A percentile compares a stretch with the other conserved stretches of the same genome.
Evolutionary conservation across 352 stramenopile genomes (phyloP).

Genomic region (Blastocystis sp.): DNA sequence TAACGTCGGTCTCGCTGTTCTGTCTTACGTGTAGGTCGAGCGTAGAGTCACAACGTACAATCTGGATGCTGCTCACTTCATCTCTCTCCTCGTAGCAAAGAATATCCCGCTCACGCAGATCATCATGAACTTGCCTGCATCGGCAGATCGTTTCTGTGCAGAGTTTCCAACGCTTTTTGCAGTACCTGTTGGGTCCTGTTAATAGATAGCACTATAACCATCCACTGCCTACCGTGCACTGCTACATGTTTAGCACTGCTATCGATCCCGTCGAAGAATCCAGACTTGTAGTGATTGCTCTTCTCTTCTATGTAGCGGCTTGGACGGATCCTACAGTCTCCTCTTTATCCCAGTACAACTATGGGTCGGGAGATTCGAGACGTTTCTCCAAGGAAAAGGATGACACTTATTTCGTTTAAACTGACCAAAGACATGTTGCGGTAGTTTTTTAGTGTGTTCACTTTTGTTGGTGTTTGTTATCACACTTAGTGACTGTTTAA

Average conservation of each 20-base stretch:
- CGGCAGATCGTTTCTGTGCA: conserved; percentile 72
- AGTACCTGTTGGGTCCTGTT: not conserved
- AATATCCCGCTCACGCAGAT: conserved; percentile 75
- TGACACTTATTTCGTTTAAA: conserved; percentile 80
- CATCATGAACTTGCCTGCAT: conserved; percentile 78
- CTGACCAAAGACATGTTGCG: conserved; percentile 64
- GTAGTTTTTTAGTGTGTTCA: no score
- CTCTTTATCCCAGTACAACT: conserved; percentile 67
- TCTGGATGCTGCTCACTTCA: conserved; percentile 74
- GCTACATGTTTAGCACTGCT: conserved; percentile 57
- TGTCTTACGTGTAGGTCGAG: not conserved
- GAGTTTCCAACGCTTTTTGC: not conserved
- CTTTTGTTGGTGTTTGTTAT: no score
- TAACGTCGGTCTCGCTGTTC: conserved; percentile 69
- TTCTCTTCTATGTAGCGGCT: conserved; percentile 68
- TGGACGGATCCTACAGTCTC: conserved; percentile 70
- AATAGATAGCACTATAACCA: not conserved
- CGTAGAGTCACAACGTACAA: conserved; percentile 72
- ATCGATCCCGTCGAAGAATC: conserved; percentile 72
- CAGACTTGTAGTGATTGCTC: conserved; percentile 67
- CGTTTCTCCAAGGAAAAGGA: conserved; percentile 78
- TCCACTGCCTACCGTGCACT: conserved; percentile 23
- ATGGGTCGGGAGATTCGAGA: conserved; percentile 76
- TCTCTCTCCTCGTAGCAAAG: conserved; percentile 69
- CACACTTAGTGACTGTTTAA: no score